These are phyloP conservation scores for Rhytidiadelphus loreus DNA, from an alignment of 225 moss, liverwort and hornwort species.

Conservation along the genomic window DNA sequence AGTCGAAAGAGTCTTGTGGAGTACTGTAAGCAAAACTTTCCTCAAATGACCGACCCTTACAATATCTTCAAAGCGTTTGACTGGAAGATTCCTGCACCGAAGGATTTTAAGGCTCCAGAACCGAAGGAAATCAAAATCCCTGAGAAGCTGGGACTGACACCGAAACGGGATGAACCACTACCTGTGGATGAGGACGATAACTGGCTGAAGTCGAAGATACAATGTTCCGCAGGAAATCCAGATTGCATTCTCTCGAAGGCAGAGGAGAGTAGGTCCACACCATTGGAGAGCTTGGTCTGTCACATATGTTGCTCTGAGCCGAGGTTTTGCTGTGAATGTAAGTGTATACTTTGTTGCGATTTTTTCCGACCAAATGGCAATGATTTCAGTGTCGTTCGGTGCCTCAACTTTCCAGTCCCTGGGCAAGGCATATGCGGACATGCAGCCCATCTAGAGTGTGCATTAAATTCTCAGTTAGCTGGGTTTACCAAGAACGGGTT, in stretches of 20 bases:
- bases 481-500: constrained; percentile 54
- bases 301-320: constrained; percentile 72
- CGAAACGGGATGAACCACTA: constrained; percentile 28
- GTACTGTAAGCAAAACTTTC: constrained; percentile 47
- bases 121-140: not conserved
- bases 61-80: constrained; percentile 70
- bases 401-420: constrained; percentile 25
- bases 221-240: constrained; percentile 51
- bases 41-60: constrained; percentile 39
- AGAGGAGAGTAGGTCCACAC: constrained; percentile 7
- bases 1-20: constrained; percentile 47
- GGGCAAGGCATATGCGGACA: constrained; percentile 56
- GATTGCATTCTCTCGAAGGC: constrained; percentile 39
- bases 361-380: constrained; percentile 27
- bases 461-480: constrained; percentile 50
- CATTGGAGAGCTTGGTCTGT: constrained; percentile 23
- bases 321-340: constrained; percentile 64
- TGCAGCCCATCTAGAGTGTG: constrained; percentile 82
- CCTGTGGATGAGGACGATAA: constrained; percentile 2
- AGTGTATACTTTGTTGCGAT: constrained; percentile 69
- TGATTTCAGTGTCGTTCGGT: constrained; percentile 47
- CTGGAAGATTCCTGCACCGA: constrained; percentile 65
- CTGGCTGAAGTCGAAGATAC: constrained; percentile 31
- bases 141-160: not conserved
- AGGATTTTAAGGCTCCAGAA: constrained; percentile 32